Conservation (phyloP, 768 basidiomycete genomes). For the Boletus sensibilis region DNA sequence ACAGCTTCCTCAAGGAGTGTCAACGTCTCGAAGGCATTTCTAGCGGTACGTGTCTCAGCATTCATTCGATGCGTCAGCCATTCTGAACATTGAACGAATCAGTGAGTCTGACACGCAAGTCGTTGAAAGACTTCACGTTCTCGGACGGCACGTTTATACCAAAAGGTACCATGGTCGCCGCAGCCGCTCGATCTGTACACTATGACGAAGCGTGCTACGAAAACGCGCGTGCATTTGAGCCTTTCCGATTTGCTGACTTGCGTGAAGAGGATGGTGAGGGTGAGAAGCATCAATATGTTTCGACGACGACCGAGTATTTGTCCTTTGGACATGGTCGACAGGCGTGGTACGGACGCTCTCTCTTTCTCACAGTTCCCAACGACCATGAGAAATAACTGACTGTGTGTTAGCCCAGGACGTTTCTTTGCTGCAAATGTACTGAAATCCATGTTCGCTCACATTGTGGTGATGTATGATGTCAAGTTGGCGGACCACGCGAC, state of each 20-base stretch:
- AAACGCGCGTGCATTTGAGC: slow-evolving; percentile 41
- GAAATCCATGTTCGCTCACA: slow-evolving; percentile 47
- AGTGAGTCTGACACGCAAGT: slow-evolving; percentile 34
- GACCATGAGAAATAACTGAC: no score
- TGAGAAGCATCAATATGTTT: no score
- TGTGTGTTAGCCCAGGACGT: no score
- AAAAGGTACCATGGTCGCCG: slow-evolving; percentile 27
- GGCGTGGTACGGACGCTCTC: no score
- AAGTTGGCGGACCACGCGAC: slow-evolving; percentile 7
- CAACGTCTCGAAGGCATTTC: slow-evolving; percentile 33
- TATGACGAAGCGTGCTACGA: slow-evolving; percentile 26
- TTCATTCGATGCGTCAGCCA: not conserved
- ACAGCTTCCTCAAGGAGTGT: slow-evolving; percentile 41
- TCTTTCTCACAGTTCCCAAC: no score
- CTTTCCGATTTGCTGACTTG: no score
- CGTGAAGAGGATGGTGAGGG: no score
- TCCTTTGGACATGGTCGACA: no score
- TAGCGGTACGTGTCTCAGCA: slow-evolving; percentile 15
- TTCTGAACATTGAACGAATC: not conserved
- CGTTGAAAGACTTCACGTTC: slow-evolving; percentile 34
- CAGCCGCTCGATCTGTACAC: slow-evolving; percentile 23
- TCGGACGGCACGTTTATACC: slow-evolving; percentile 42
- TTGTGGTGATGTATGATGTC: slow-evolving; percentile 35
- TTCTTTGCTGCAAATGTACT: slow-evolving; percentile 45
- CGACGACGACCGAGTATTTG: no score